Evolutionary conservation across 495 filamentous ascomycete genomes (phyloP).

Genomic region (Tuber brumale): DNA sequence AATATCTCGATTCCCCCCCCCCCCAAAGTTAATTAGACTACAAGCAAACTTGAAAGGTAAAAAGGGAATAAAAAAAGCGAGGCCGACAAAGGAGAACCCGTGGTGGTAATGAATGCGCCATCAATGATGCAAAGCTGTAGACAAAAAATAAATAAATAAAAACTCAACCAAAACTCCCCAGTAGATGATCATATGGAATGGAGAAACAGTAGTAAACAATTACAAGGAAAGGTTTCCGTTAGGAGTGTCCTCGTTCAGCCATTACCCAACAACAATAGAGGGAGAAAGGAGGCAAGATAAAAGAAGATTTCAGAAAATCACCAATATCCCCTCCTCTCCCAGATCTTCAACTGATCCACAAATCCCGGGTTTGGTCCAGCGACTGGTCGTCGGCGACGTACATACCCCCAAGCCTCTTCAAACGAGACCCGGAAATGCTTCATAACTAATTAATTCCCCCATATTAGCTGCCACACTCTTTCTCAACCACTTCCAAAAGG

Average conservation of each 20-base stretch:
- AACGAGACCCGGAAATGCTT: slow-evolving; percentile 33
- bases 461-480: background rate
- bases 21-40: background rate
- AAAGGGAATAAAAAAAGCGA: background rate
- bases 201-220: background rate
- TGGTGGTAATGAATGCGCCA: background rate
- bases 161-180: background rate
- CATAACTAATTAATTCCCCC: slow-evolving; percentile 18
- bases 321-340: slow-evolving; percentile 35
- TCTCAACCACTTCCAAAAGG: background rate
- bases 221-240: background rate
- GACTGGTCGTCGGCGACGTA: slow-evolving; percentile 30
- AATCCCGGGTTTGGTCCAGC: slow-evolving; percentile 33
- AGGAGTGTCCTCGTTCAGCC: background rate
- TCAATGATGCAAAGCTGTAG: background rate
- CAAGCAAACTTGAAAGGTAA: background rate
- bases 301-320: slow-evolving; percentile 10
- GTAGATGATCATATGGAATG: background rate
- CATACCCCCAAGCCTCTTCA: slow-evolving; percentile 32
- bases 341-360: slow-evolving; percentile 35
- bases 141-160: background rate
- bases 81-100: background rate
- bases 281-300: background rate
- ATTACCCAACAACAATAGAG: background rate
- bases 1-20: background rate